These are phyloP conservation scores for Schwanniomyces sp. DNA, from an alignment of 805 yeast species.

Conservation along the genomic window DNA sequence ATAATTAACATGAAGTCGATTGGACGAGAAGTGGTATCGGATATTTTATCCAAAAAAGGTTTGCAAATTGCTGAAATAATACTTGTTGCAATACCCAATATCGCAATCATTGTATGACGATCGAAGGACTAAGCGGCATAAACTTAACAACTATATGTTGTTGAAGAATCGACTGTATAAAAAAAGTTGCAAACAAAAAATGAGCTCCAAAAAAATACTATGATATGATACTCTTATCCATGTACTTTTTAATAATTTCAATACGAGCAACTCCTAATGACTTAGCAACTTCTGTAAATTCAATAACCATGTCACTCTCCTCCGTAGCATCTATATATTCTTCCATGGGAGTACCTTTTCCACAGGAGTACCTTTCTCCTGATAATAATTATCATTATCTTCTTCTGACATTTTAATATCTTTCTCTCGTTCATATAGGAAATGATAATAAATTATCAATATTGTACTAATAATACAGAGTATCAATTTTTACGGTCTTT, in stretches of 20 bases:
- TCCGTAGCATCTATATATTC: neutral
- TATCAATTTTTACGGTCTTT: too few relatives aligned
- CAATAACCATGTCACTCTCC: neutral
- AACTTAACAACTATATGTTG: neutral
- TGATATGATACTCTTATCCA: neutral
- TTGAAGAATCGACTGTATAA: neutral
- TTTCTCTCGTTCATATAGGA: too few relatives aligned
- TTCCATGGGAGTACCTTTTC: neutral
- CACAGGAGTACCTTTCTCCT: too few relatives aligned
- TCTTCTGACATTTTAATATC: too few relatives aligned
- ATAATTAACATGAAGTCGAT: neutral
- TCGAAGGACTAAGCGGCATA: slow-evolving; percentile 8
- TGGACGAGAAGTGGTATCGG: slow-evolving; percentile 20
- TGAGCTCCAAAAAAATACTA: neutral
- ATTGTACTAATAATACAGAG: too few relatives aligned
- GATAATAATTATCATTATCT: too few relatives aligned
- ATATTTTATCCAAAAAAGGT: slow-evolving; percentile 14
- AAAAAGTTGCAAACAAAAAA: neutral
- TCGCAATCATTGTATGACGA: slow-evolving; percentile 19
- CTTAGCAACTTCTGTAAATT: neutral
- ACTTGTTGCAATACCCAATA: slow-evolving; percentile 18
- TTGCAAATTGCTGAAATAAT: slow-evolving; percentile 18
- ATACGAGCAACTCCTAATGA: neutral
- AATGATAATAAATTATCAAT: too few relatives aligned
- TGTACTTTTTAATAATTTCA: neutral